Conservation (phyloP, 345 rosid genomes). For the Lumnitzera littorea region DNA sequence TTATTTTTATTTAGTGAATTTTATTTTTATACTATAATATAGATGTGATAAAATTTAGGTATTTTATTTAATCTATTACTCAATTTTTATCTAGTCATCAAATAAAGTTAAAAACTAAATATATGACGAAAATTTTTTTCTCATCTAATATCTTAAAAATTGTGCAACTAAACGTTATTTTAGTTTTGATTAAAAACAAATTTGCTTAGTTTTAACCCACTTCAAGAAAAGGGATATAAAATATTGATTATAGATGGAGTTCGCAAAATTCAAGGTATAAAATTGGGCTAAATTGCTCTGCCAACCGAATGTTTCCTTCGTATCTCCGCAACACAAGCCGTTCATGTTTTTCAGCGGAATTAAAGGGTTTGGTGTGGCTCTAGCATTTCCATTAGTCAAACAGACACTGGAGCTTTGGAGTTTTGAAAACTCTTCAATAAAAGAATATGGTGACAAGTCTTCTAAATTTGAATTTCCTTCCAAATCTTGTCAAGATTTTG, state of each 20-base stretch:
- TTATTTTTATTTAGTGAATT: too few relatives aligned
- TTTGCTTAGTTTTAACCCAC: not conserved
- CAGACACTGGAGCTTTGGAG: not conserved
- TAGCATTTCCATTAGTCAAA: not conserved
- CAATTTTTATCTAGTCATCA: too few relatives aligned
- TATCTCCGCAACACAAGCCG: not conserved
- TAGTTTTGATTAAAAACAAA: not conserved
- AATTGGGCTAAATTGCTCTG: not conserved
- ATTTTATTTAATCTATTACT: too few relatives aligned
- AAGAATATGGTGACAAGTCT: conserved; percentile 2
- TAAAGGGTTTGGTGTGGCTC: not conserved
- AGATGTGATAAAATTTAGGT: too few relatives aligned
- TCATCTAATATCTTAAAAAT: too few relatives aligned
- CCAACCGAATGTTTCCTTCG: conserved; percentile 1
- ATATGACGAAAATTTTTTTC: too few relatives aligned
- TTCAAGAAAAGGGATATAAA: not conserved
- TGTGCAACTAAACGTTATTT: too few relatives aligned
- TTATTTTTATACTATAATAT: too few relatives aligned
- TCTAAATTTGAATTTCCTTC: not conserved
- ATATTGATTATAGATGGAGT: not conserved
- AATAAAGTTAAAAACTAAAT: too few relatives aligned
- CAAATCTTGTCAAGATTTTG: not conserved
- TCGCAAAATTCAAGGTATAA: not conserved
- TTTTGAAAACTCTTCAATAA: not conserved
- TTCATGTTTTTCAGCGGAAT: not conserved